These are phyloP conservation scores for Thermothelomyces thermophilus DNA, from an alignment of 2,329 filamentous ascomycete genomes.

Conservation along the genomic window DNA sequence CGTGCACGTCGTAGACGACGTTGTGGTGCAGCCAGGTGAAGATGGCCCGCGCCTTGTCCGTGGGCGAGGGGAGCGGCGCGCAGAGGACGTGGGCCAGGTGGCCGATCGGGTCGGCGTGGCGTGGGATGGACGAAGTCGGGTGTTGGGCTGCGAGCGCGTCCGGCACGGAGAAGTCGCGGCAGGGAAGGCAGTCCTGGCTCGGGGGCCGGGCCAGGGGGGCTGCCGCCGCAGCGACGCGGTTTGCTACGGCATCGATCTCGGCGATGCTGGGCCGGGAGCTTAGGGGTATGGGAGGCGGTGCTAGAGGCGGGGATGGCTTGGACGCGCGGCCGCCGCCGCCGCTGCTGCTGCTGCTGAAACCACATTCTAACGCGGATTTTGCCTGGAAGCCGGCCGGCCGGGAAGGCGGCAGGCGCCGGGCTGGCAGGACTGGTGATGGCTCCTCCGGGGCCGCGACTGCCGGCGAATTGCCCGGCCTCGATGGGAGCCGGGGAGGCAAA, in stretches of 20 bases:
- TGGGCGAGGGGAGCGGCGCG: constrained; percentile 68
- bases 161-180: constrained; percentile 79
- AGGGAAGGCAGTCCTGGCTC: constrained; percentile 59
- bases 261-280: constrained; percentile 45
- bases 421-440: constrained; percentile 43
- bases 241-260: constrained; percentile 43
- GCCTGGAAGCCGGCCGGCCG: constrained; percentile 29
- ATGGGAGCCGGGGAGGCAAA: constrained; percentile 46
- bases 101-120: constrained; percentile 51
- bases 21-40: constrained; percentile 97
- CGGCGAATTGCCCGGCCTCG: constrained; percentile 37
- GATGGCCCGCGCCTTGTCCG: constrained; percentile 86
- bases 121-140: constrained; percentile 64
- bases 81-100: constrained; percentile 76
- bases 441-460: constrained; percentile 44
- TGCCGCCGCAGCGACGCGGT: constrained; percentile 28
- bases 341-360: constrained; percentile 23
- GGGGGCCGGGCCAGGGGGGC: constrained; percentile 23
- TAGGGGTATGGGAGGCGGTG: constrained; percentile 47
- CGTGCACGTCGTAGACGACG: constrained; percentile 71
- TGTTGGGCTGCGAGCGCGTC: constrained; percentile 73
- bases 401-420: constrained; percentile 37
- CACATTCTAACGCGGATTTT: constrained; percentile 28
- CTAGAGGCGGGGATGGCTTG: constrained; percentile 27
- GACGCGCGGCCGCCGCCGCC: too few relatives aligned